Percentiles rank a stretch among this genome's conserved stretches.
Evolutionary conservation across 441 rosid species (phyloP).

Genomic region (Pelargonium cotyledonis): DNA sequence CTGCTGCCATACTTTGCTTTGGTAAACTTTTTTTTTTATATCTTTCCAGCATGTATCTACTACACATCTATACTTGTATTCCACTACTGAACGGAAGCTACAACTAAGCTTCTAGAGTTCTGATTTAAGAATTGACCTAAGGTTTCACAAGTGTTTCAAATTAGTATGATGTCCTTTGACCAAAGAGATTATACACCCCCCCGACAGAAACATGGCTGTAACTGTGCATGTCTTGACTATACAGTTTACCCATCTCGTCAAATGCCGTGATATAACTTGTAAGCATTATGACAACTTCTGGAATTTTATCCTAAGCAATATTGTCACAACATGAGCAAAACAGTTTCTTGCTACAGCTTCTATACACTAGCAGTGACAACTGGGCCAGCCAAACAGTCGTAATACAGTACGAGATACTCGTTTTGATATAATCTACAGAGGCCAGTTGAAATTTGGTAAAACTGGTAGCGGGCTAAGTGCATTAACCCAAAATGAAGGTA

Average conservation of each 20-base stretch:
- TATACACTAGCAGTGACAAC: not conserved
- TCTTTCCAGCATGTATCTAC: not conserved
- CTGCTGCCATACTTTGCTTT: not conserved
- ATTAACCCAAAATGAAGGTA: not conserved
- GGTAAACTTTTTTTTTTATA: not conserved
- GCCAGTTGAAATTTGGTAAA: constrained; percentile 1
- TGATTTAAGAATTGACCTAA: not conserved
- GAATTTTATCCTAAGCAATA: not conserved
- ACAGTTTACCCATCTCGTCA: not conserved
- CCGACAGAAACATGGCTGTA: not conserved
- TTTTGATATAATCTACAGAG: not conserved
- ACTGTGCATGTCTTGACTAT: not conserved
- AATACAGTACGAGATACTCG: not conserved
- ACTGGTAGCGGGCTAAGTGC: not conserved
- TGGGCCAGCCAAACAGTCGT: not conserved
- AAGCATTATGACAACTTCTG: not conserved
- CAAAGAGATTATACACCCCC: not conserved
- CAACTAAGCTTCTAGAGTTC: not conserved
- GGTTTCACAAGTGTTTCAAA: not conserved
- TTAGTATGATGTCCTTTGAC: not conserved
- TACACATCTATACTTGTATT: not conserved
- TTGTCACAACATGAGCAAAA: not conserved
- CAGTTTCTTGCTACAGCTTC: not conserved
- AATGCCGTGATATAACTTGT: not conserved
- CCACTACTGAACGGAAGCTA: not conserved